A percentile compares a stretch with the other conserved stretches of the same genome.
Conservation (phyloP, 2,329 filamentous ascomycete species). For the Apiospora hydei region DNA sequence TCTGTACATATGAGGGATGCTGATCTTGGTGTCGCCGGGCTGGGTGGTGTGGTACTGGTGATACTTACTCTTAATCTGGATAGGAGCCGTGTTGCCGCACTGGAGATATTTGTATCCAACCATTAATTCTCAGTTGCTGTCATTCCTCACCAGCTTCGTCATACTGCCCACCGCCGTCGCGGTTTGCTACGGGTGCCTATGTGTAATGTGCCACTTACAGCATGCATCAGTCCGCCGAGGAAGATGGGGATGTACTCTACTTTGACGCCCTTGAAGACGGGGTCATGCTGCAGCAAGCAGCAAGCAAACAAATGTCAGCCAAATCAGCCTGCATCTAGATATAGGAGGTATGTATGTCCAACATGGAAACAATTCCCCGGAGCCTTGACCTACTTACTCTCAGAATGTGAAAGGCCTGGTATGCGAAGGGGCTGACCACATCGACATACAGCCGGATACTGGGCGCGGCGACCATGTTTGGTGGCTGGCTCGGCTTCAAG, state of each 20-base stretch:
- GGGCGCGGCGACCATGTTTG: conserved; percentile 30
- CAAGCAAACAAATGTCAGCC: background rate
- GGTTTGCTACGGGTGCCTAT: background rate
- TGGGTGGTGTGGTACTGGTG: background rate
- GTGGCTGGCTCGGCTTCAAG: background rate
- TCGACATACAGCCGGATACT: conserved; percentile 50
- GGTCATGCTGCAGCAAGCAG: conserved; percentile 37
- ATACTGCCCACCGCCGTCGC: background rate
- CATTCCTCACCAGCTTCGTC: background rate
- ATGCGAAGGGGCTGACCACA: conserved; percentile 49
- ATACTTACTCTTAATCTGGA: conserved; percentile 46
- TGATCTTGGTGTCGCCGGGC: background rate
- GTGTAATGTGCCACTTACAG: conserved; percentile 33
- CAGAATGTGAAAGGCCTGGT: conserved; percentile 47
- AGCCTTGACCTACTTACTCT: conserved; percentile 41
- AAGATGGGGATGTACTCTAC: conserved; percentile 48
- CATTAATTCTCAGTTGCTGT: background rate
- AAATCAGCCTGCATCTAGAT: background rate
- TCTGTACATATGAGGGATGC: background rate
- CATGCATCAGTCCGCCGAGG: conserved; percentile 47
- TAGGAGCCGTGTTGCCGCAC: conserved; percentile 46
- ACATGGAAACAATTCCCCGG: background rate
- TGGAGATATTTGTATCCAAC: conserved; percentile 25
- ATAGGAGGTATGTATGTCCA: no score
- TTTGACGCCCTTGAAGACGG: conserved; percentile 40